phyloP scores from a whole-genome alignment of 257 asterid species.

The Jasminum sambac region DNA sequence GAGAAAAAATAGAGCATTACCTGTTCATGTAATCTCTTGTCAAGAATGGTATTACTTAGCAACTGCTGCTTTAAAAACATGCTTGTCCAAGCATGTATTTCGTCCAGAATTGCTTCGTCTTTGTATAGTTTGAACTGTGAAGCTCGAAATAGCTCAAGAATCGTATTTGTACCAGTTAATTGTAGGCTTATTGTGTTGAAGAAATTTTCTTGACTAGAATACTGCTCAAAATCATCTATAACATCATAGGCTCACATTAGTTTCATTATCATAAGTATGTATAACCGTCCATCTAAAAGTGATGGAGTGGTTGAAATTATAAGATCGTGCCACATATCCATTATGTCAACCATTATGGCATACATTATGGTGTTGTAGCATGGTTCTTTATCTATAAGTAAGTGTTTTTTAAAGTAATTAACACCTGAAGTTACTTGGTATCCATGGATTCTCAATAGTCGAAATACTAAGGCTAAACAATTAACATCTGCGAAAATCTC shows the following conservation, averaged over 20 bases:
- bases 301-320: too few species aligned
- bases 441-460: slow-evolving; percentile 37
- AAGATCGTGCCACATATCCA: too few species aligned
- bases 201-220: slow-evolving; percentile 21
- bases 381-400: too few species aligned
- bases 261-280: not conserved
- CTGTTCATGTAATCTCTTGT: slow-evolving; percentile 26
- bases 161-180: not conserved
- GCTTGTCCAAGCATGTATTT: slow-evolving; percentile 33
- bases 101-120: slow-evolving; percentile 27
- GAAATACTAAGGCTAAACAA: slow-evolving; percentile 43
- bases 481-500: slow-evolving; percentile 24
- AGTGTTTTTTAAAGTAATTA: not conserved
- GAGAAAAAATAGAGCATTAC: slow-evolving; percentile 4
- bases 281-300: too few species aligned
- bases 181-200: slow-evolving; percentile 14
- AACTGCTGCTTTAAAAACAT: slow-evolving; percentile 25
- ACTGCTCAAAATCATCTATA: slow-evolving; percentile 32
- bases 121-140: slow-evolving; percentile 24
- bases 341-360: too few species aligned
- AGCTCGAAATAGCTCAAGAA: slow-evolving; percentile 37
- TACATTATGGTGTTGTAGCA: too few species aligned
- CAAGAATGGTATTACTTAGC: slow-evolving; percentile 9
- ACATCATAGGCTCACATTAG: not conserved
- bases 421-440: slow-evolving; percentile 36